These are phyloP conservation scores for Candida insectalens DNA, from an alignment of 805 yeast species.

Conservation along the genomic window DNA sequence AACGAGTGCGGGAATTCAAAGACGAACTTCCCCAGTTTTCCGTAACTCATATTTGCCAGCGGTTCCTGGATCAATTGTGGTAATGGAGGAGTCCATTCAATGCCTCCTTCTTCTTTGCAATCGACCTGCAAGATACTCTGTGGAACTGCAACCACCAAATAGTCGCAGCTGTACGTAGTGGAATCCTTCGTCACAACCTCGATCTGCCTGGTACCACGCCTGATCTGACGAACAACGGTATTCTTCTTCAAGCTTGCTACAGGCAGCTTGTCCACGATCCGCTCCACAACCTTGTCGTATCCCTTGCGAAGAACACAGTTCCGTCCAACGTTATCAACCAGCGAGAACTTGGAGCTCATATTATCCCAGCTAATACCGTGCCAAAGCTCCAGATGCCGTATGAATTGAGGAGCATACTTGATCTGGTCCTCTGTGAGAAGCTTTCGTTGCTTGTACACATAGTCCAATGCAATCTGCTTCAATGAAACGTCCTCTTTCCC, in stretches of 20 bases:
- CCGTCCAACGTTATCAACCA: constrained; percentile 69
- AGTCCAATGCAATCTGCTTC: constrained; percentile 32
- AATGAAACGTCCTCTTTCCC: constrained; percentile 44
- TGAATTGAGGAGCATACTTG: constrained; percentile 37
- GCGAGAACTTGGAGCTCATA: constrained; percentile 59
- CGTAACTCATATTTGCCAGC: constrained; percentile 43
- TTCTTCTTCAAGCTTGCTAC: constrained; percentile 27
- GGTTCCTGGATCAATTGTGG: constrained; percentile 36
- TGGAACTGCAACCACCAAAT: constrained; percentile 67
- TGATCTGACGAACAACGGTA: constrained; percentile 32
- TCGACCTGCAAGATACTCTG: constrained; percentile 52
- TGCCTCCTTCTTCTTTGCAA: constrained; percentile 30
- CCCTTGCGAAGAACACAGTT: constrained; percentile 62
- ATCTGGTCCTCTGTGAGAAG: constrained; percentile 44
- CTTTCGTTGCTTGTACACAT: constrained; percentile 33
- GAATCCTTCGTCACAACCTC: constrained; percentile 27
- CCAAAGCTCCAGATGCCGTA: constrained; percentile 66
- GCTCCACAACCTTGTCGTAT: constrained; percentile 41
- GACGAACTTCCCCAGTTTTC: constrained; percentile 64
- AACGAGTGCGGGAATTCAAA: constrained; percentile 55
- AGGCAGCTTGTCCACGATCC: constrained; percentile 32
- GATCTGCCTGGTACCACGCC: constrained; percentile 17
- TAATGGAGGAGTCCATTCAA: constrained; percentile 46
- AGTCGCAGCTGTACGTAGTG: constrained; percentile 32
- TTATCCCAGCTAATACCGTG: constrained; percentile 63